These are phyloP conservation scores for Gossypium aridum DNA, from an alignment of 441 rosid species.

Conservation along the genomic window DNA sequence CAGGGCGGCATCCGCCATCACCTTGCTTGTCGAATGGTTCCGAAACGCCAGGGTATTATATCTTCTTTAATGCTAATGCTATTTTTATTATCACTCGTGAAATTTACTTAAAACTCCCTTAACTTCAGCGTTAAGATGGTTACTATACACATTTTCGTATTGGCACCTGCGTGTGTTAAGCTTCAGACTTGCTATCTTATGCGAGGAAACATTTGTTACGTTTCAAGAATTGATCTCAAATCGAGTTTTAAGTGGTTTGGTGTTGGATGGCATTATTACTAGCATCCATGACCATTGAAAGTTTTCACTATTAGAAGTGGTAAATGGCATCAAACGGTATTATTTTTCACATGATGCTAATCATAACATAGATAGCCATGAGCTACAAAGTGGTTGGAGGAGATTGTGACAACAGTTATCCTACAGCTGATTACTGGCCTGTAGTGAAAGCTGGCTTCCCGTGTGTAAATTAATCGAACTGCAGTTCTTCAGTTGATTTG, in stretches of 20 bases:
- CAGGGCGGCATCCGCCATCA: conserved; percentile 78
- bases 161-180: neutral
- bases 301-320: neutral
- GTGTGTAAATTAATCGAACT: neutral
- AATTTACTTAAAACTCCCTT: neutral
- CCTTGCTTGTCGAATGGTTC: conserved; percentile 43
- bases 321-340: neutral
- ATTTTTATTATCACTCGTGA: neutral
- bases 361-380: neutral
- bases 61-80: neutral
- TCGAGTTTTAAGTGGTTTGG: neutral
- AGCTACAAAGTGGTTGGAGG: neutral
- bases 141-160: neutral
- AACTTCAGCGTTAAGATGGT: neutral
- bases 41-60: conserved; percentile 34
- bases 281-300: neutral
- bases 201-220: neutral
- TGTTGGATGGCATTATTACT: neutral
- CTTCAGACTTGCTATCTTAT: neutral
- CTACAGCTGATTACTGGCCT: neutral
- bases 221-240: neutral
- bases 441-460: neutral
- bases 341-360: neutral
- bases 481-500: neutral
- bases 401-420: neutral